Percentiles rank a stretch among this genome's conserved stretches.
Conservation (phyloP, 805 yeast species). For the Vanderwaltozyma yarrowii region DNA sequence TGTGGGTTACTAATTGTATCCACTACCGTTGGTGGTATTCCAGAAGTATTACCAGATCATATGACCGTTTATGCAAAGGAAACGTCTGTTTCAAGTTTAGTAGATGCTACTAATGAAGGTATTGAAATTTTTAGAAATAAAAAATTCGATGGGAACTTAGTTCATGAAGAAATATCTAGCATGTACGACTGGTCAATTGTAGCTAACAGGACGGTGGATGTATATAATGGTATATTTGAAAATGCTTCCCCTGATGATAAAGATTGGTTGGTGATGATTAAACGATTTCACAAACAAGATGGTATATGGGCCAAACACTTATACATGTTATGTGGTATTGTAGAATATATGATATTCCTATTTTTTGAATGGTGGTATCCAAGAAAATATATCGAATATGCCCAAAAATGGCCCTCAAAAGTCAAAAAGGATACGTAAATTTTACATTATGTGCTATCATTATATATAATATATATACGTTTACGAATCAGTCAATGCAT, state of each 20-base stretch:
- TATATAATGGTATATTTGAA: constrained; percentile 44
- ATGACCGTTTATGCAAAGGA: constrained; percentile 92
- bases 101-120: constrained; percentile 62
- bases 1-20: constrained; percentile 92
- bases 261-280: constrained; percentile 48
- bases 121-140: constrained; percentile 47
- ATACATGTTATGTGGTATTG: constrained; percentile 68
- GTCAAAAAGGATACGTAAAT: not conserved
- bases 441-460: too few species aligned
- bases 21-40: constrained; percentile 94
- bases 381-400: constrained; percentile 55
- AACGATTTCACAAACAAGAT: constrained; percentile 42
- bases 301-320: constrained; percentile 83
- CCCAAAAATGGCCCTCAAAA: constrained; percentile 62
- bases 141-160: constrained; percentile 56
- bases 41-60: constrained; percentile 85
- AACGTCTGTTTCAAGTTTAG: constrained; percentile 66
- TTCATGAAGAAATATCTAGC: constrained; percentile 63
- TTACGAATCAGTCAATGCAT: not conserved
- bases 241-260: constrained; percentile 35
- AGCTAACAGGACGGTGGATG: constrained; percentile 75
- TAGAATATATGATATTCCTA: constrained; percentile 57
- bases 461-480: not conserved
- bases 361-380: constrained; percentile 69
- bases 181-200: constrained; percentile 93